Evolutionary conservation across 306 rosid genomes (phyloP).

Genomic region (Cicer yamashitae): DNA sequence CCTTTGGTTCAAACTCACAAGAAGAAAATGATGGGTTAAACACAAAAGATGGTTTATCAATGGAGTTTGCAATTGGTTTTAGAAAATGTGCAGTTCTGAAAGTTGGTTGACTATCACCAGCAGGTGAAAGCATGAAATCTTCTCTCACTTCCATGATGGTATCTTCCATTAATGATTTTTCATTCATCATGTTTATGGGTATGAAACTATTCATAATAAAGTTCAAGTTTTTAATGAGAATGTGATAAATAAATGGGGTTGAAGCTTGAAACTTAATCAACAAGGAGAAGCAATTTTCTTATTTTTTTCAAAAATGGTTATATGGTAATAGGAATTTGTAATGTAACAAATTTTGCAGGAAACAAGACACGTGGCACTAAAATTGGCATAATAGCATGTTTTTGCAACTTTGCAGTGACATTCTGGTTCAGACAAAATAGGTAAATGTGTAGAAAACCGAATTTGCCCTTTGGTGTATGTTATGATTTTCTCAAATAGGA

Average conservation of each 20-base stretch:
- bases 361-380: background rate
- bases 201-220: background rate
- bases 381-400: background rate
- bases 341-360: background rate
- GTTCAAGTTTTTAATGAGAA: background rate
- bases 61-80: conserved; percentile 46
- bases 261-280: background rate
- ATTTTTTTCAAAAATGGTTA: background rate
- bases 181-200: conserved; percentile 6
- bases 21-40: conserved; percentile 9
- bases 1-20: conserved; percentile 25
- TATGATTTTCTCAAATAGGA: background rate
- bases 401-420: background rate
- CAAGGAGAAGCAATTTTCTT: background rate
- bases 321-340: background rate
- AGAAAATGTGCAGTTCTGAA: conserved; percentile 53
- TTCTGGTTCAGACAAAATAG: background rate
- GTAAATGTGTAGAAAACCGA: background rate
- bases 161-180: conserved; percentile 11
- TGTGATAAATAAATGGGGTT: background rate
- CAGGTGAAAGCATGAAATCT: conserved; percentile 59
- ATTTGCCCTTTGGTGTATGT: background rate
- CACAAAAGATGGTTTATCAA: background rate
- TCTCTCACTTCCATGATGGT: conserved; percentile 48
- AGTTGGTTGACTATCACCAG: conserved; percentile 50